Conservation (phyloP, 805 yeast species). For the Sugiyamaella mastotermitis region DNA sequence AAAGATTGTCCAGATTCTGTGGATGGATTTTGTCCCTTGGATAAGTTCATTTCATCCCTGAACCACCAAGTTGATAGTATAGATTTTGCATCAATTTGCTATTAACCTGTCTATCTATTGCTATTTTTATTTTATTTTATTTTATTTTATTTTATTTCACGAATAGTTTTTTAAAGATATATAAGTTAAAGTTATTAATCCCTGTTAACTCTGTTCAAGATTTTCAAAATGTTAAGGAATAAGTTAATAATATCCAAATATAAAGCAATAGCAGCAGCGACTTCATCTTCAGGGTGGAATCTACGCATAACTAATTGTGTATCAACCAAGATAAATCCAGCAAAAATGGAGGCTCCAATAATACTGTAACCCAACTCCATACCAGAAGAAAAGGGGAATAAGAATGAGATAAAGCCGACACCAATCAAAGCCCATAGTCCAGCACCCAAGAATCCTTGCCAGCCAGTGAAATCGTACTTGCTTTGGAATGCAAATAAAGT, state of each 20-base stretch:
- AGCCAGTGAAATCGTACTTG: slow-evolving; percentile 64
- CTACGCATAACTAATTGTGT: slow-evolving; percentile 75
- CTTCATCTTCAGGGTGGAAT: slow-evolving; percentile 75
- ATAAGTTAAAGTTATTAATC: no score
- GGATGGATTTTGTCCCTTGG: slow-evolving; percentile 31
- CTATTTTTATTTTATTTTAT: background rate
- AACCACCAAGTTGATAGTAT: slow-evolving; percentile 7
- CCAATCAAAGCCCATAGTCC: slow-evolving; percentile 66
- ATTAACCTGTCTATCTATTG: background rate
- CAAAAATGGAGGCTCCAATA: slow-evolving; percentile 68
- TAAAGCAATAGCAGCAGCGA: slow-evolving; percentile 70
- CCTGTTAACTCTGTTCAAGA: slow-evolving; percentile 35
- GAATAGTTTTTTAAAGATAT: no score
- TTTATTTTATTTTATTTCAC: slow-evolving; percentile 1
- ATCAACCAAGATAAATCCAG: slow-evolving; percentile 68
- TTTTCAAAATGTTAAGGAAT: slow-evolving; percentile 68
- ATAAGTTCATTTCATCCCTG: slow-evolving; percentile 16
- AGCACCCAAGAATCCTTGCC: slow-evolving; percentile 54
- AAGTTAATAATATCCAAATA: slow-evolving; percentile 80
- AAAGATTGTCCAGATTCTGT: slow-evolving; percentile 27
- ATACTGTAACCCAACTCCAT: slow-evolving; percentile 62
- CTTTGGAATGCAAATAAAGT: slow-evolving; percentile 73
- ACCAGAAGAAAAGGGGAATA: slow-evolving; percentile 54
- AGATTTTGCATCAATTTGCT: slow-evolving; percentile 15
- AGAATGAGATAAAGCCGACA: slow-evolving; percentile 62